These are phyloP conservation scores for Dacryopinax primogenitus DNA, from an alignment of 768 basidiomycete species.

Conservation along the genomic window DNA sequence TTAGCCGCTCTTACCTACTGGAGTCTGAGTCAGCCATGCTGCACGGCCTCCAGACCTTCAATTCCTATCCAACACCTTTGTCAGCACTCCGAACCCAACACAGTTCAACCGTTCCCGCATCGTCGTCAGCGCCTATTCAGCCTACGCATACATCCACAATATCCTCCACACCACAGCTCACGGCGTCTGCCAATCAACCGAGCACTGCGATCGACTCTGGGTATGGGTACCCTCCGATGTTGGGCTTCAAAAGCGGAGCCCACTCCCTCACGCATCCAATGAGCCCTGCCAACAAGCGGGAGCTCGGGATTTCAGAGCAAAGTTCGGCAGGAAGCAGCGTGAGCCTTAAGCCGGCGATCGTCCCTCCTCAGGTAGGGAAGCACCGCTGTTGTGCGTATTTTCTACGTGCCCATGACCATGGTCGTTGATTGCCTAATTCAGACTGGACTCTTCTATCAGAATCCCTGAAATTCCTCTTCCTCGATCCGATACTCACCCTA, in stretches of 20 bases:
- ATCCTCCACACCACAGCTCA: not conserved
- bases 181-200: not conserved
- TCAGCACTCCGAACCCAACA: not conserved
- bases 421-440: slow-evolving; percentile 22
- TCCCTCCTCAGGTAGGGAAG: slow-evolving; percentile 2
- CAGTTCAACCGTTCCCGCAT: not conserved
- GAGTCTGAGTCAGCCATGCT: not conserved
- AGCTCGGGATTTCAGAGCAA: not conserved
- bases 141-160: not conserved
- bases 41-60: not conserved
- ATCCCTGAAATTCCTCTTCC: slow-evolving; percentile 64
- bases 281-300: not conserved
- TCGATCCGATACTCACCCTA: slow-evolving; percentile 62
- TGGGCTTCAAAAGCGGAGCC: not conserved
- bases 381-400: not conserved
- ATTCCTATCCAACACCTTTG: not conserved
- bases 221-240: not conserved
- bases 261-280: not conserved
- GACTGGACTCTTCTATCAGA: slow-evolving; percentile 75
- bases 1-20: not conserved
- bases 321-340: not conserved
- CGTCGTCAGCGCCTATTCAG: not conserved
- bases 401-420: not conserved
- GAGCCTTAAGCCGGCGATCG: not conserved
- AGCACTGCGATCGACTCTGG: not conserved